A percentile compares a stretch with the other conserved stretches of the same genome.
Evolutionary conservation across 306 rosid species (phyloP).

Genomic region (Echinosophora koreensis): DNA sequence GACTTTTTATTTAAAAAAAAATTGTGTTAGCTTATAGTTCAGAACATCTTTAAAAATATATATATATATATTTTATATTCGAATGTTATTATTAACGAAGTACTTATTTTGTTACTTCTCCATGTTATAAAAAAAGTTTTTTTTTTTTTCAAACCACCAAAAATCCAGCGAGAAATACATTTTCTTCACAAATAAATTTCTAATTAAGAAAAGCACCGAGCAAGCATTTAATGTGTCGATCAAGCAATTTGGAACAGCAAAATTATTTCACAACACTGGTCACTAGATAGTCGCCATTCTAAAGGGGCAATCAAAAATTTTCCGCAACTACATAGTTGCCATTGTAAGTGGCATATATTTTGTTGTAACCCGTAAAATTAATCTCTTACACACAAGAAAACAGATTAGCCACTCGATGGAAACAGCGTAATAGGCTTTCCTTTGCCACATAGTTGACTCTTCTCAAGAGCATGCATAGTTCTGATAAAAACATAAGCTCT

Average conservation of each 20-base stretch:
- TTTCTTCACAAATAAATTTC: no score
- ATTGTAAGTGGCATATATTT: not conserved
- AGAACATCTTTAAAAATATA: not conserved
- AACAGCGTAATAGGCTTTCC: not conserved
- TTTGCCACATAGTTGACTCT: not conserved
- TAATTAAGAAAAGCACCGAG: not conserved
- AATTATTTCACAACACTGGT: not conserved
- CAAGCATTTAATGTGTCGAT: not conserved
- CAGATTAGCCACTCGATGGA: not conserved
- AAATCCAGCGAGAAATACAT: no score
- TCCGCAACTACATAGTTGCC: not conserved
- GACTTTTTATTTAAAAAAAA: no score
- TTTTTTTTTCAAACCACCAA: no score
- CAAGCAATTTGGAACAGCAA: not conserved
- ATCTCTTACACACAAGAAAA: not conserved
- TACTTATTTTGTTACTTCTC: no score
- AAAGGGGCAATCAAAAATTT: not conserved
- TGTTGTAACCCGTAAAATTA: not conserved
- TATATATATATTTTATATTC: not conserved
- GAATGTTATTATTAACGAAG: no score
- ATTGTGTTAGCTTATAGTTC: not conserved
- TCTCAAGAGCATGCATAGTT: not conserved
- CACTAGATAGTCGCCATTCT: not conserved
- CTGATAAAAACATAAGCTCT: not conserved
- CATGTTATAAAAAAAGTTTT: no score